phyloP scores from a whole-genome alignment of 2,329 filamentous ascomycete genomes.

The Neopestalotiopsis rosae region DNA sequence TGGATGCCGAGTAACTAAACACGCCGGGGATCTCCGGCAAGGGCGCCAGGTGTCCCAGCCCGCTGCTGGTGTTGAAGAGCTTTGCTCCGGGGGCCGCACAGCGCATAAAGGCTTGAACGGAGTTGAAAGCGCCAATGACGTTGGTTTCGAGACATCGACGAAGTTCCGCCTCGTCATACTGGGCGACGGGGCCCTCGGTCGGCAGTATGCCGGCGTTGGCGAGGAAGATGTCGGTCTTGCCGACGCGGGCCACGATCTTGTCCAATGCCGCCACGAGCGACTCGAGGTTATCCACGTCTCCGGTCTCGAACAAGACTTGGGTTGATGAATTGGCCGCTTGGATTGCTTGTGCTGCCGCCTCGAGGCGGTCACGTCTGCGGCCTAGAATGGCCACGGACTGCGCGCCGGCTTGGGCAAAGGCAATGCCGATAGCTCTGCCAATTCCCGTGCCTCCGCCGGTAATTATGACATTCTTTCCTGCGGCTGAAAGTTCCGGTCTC shows the following conservation, averaged over 20 bases:
- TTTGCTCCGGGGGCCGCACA: neutral
- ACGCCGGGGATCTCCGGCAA: neutral
- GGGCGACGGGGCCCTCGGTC: neutral
- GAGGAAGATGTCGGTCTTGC: constrained; percentile 45
- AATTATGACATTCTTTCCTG: constrained; percentile 44
- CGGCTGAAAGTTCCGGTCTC: constrained; percentile 43
- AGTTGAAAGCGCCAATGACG: neutral
- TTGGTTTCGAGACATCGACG: neutral
- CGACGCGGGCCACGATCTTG: constrained; percentile 29
- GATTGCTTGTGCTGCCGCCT: constrained; percentile 41
- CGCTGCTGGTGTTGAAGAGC: neutral
- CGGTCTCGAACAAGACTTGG: constrained; percentile 33
- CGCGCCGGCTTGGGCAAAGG: constrained; percentile 50
- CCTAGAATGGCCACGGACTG: constrained; percentile 48
- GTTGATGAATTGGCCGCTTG: constrained; percentile 37
- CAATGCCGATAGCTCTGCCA: constrained; percentile 44
- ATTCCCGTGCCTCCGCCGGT: constrained; percentile 53
- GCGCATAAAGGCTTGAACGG: neutral
- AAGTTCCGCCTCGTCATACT: neutral
- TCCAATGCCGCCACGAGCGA: constrained; percentile 38
- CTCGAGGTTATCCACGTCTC: constrained; percentile 37
- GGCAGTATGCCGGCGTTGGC: constrained; percentile 38
- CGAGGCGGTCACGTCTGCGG: constrained; percentile 38
- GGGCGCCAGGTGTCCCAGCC: neutral
- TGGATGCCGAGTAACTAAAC: neutral